phyloP scores from a whole-genome alignment of 139 green algal species.

The Chlamydomonas sphaeroides region DNA sequence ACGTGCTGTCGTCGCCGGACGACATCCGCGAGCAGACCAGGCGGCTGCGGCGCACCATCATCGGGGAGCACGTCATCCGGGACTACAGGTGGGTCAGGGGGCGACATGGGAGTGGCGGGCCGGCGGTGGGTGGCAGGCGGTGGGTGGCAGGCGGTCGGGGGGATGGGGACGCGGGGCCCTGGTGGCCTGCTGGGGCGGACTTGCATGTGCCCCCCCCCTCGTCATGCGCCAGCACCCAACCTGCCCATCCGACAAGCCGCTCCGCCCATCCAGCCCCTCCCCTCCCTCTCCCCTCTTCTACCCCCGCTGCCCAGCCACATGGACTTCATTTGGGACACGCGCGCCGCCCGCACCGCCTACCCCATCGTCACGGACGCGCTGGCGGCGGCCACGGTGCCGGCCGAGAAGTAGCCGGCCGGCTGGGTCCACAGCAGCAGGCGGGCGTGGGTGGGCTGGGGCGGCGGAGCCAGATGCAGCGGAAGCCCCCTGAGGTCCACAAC shows the following conservation, averaged over 20 bases:
- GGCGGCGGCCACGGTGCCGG: no score
- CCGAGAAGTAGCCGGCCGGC: no score
- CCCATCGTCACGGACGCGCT: slow-evolving; percentile 11
- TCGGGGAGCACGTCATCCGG: neutral
- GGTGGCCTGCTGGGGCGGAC: no score
- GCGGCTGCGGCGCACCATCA: neutral
- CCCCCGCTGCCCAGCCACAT: neutral
- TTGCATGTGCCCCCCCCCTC: neutral
- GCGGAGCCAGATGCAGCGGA: no score
- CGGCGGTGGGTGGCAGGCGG: no score
- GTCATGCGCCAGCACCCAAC: neutral
- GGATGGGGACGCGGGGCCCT: no score
- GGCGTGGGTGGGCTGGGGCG: no score
- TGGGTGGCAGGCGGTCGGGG: no score
- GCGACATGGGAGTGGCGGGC: neutral
- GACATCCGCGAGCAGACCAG: slow-evolving; percentile 5
- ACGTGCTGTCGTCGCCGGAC: slow-evolving; percentile 36
- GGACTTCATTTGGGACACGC: slow-evolving; percentile 35
- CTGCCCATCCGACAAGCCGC: neutral
- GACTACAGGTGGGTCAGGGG: slow-evolving; percentile 22
- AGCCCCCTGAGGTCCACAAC: no score
- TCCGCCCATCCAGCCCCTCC: neutral
- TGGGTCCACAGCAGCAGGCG: no score
- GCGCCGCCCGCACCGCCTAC: neutral
- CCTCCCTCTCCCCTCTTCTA: neutral